These are phyloP conservation scores for Chimonanthus praecox DNA, from an alignment of 164 flowering plant genomes.

Conservation along the genomic window DNA sequence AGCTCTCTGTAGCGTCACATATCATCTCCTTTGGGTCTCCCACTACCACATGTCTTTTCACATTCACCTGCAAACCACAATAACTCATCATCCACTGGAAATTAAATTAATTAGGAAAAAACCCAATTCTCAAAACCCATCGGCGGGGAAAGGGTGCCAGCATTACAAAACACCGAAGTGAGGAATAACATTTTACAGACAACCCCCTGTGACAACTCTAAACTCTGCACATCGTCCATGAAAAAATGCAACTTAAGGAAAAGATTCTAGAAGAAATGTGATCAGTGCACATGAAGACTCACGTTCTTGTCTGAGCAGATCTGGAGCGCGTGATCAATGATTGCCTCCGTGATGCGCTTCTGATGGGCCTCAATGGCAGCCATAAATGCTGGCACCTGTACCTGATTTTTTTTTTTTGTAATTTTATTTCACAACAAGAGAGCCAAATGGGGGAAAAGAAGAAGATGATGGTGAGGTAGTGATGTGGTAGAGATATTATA, in stretches of 20 bases:
- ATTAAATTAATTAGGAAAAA: no score
- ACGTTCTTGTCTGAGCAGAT: conserved; percentile 54
- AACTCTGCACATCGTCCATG: no score
- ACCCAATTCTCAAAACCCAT: no score
- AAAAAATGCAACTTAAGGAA: no score
- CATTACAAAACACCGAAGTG: no score
- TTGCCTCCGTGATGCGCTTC: conserved; percentile 55
- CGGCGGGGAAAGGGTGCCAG: no score
- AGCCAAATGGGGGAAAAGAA: not conserved
- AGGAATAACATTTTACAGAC: no score
- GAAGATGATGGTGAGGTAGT: not conserved
- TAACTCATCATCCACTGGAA: not conserved
- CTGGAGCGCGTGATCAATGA: conserved; percentile 51
- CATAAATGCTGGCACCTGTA: conserved; percentile 78
- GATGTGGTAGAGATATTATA: no score
- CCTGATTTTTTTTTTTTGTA: conserved; percentile 16
- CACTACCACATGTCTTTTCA: conserved; percentile 49
- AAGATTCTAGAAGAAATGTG: no score
- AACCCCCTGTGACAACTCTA: no score
- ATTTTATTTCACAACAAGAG: not conserved
- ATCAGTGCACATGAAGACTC: not conserved
- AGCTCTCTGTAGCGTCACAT: conserved; percentile 52
- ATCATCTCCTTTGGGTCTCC: conserved; percentile 84
- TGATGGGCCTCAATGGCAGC: conserved; percentile 88
- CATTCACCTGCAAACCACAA: conserved; percentile 36